Percentiles rank a stretch among this genome's conserved stretches.
Evolutionary conservation across 768 basidiomycete species (phyloP).

Genomic region (Lanmaoa rubissima): DNA sequence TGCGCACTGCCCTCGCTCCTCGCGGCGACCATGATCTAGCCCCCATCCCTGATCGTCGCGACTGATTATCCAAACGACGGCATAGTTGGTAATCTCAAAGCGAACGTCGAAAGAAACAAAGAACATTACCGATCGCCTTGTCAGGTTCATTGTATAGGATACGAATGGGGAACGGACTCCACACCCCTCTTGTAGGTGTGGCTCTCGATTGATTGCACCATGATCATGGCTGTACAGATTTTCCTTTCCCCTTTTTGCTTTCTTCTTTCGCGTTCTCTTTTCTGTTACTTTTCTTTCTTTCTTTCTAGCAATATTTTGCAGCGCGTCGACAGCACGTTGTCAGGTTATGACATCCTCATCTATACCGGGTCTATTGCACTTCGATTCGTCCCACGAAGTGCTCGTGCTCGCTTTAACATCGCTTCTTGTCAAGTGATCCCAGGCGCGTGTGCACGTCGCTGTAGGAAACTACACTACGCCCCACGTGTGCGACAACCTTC

Average conservation of each 20-base stretch:
- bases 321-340: constrained; percentile 12
- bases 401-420: constrained; percentile 49
- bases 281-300: not conserved
- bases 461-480: constrained; percentile 61
- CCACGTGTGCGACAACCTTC: constrained; percentile 52
- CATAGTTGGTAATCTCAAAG: constrained; percentile 55
- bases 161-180: constrained; percentile 64
- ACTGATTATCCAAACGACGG: constrained; percentile 69
- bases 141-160: constrained; percentile 45
- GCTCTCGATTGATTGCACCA: not conserved
- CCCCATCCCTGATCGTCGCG: constrained; percentile 54
- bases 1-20: constrained; percentile 67
- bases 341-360: constrained; percentile 56
- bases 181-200: constrained; percentile 45
- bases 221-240: not conserved
- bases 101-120: constrained; percentile 54
- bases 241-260: not conserved
- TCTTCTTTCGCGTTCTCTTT: not conserved
- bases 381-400: constrained; percentile 55
- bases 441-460: constrained; percentile 54
- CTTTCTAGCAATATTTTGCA: constrained; percentile 17
- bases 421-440: constrained; percentile 43
- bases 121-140: constrained; percentile 37
- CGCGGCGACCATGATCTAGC: constrained; percentile 40
- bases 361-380: constrained; percentile 72